Evolutionary conservation across 148 eudicot genomes (phyloP), one percentile per base, ranked within the genome.

Genomic region (Chenopodium album): DNA sequence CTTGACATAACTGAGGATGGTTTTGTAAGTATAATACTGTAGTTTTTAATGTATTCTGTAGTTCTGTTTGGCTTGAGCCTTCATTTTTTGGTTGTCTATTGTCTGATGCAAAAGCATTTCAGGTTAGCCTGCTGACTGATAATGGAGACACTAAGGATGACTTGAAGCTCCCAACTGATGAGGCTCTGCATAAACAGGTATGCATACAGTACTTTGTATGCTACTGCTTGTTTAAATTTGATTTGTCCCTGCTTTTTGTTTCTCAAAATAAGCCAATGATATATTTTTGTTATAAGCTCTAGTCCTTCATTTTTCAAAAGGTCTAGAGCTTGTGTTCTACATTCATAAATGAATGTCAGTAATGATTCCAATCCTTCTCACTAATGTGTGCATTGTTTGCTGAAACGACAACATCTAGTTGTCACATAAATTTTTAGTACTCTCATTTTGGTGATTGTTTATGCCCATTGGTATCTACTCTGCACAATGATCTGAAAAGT

Each of bases 1-100:
- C 91, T 93, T 83, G 97, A 92, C 71, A 92, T 93, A 44, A 88
- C 95, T 74, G 97, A 93, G 87, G 97, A 93, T 87, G 97, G 90
- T 56, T 93, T 92, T 86, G 98, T 93, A 89, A 76, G 81, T 78
- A 9, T 26, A 26, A 11, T 29, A 31, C 32, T 1, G 32, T 1
- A 28, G 19, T 11, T 41, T 41, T 6, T 6, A 41, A 41, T 41
- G n/a, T 62, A 23, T 3, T 3, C 29, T 4, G 6, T 67, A 14
- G 71, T 4, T 67, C 29, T 8, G 37, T 67, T 26, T 26, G 71
- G 71, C 37, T 9, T 28, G 37, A 20, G 26, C 66, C 66, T 20
- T 62, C 28, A 20, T 22, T 62, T 28, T 67, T 67, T 67, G 34
- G 37, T 29, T 66, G 34, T 66, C 71, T 12, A n/a, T 29, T 66